Evolutionary conservation across 371 early-diverging fungal species (phyloP), one percentile per base, ranked within the genome.

Genomic region (Mortierella sp.): DNA sequence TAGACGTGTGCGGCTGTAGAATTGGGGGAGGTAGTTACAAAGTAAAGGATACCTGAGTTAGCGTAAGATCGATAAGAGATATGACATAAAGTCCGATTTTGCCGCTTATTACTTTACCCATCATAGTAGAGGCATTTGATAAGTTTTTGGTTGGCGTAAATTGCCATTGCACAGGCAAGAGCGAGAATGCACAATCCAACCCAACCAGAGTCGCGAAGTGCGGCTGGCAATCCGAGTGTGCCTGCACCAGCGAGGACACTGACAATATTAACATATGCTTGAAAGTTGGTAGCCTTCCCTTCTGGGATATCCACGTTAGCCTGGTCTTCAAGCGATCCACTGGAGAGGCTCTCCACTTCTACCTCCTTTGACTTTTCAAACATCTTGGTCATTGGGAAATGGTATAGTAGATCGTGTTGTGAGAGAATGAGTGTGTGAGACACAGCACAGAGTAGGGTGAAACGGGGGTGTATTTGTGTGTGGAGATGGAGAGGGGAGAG

Each of bases 231-330:
- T 62, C 95, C 94, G 8, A 96, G 85, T 13, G 95, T 90, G 29
- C 97, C 97, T 13, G 94, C 93, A 40, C 96, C 96, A 4, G 95
- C 94, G 19, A 94, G 88, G 4, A 95, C 93, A 85, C 95, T 93
- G 17, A 92, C 91, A 13, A 93, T 84, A 73, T 90, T 93, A 49
- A 89, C 86, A 63, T 88, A 89, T 13, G 89, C 87, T 22, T 79
- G 86, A 51, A 86, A 80, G 76, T 77, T 78, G 60, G 82, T 74
- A 42, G 80, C 70, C 60, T 74, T 74, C 19, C 80, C 80, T n/a
- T 64, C 80, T 13, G 75, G 75, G 15, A 75, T 71, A 22, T 69
- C 66, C 26, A 57, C 70, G 15, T 73, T 73, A 23, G 28, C 55
- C n/a, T 67, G 64, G n/a, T 63, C 22, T 4, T 60, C 73, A 31